These are phyloP conservation scores for Leishmania braziliensis DNA, from an alignment of 208 protist genomes.

Conservation along the genomic window DNA sequence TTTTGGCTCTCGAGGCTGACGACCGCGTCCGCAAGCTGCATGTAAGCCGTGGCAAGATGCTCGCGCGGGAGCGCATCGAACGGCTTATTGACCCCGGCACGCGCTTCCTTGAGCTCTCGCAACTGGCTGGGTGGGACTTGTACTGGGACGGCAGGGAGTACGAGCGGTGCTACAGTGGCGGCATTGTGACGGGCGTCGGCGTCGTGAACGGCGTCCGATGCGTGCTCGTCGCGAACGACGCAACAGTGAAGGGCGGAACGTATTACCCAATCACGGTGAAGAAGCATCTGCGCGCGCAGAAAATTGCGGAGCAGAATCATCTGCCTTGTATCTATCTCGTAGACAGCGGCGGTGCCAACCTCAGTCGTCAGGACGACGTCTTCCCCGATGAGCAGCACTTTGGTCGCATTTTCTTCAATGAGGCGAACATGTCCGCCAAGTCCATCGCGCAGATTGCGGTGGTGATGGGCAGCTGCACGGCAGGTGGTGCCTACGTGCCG, in stretches of 20 bases:
- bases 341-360: constrained; percentile 96
- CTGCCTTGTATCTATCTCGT: constrained; percentile 98
- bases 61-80: constrained; percentile 92
- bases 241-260: constrained; percentile 97
- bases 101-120: constrained; percentile 96
- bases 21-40: constrained; percentile 32
- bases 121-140: constrained; percentile 93
- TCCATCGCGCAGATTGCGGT: constrained; percentile 96
- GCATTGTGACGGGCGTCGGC: constrained; percentile 95
- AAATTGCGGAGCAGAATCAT: constrained; percentile 95
- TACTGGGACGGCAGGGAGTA: constrained; percentile 78
- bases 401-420: constrained; percentile 98
- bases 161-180: constrained; percentile 85
- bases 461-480: constrained; percentile 98
- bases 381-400: constrained; percentile 98
- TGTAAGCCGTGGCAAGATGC: constrained; percentile 83
- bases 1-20: constrained; percentile 28
- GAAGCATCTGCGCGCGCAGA: constrained; percentile 97
- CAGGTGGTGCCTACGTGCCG: constrained; percentile 96
- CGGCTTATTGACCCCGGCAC: constrained; percentile 88
- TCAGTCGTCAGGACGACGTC: constrained; percentile 92
- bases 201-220: constrained; percentile 80
- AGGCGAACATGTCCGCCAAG: constrained; percentile 95
- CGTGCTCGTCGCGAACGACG: constrained; percentile 97
- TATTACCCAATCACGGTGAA: constrained; percentile 98